Base-by-base conservation (phyloP, 2,329 filamentous ascomycete genomes). In the Knufia petricola region DNA sequence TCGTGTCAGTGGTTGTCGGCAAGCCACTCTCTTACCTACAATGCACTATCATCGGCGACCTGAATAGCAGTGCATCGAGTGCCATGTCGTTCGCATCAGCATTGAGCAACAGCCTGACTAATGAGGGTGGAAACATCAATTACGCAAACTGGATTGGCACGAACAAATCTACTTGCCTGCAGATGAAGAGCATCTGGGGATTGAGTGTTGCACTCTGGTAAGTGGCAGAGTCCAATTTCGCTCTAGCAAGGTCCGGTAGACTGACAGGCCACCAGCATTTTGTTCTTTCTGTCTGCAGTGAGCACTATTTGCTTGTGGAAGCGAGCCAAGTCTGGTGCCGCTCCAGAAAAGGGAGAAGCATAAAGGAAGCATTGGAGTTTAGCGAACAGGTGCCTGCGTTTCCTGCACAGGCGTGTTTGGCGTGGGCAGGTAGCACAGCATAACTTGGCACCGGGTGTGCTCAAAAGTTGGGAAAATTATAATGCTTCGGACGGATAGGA, bases 141-240 rank as follows among this genome's bases (percentile, higher is more conserved):
- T 69, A 79, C 51, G 60, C 61, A 12, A 65, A 70, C 49, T 82
- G 77, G 76, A 76, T 78, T 38, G 77, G 76, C n/a, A 72, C 75
- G 7, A 79, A 72, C 10, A 76, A 73, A 62, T 61, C 76, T 15
- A 84, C 85, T 48, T 95, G 89, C 70, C 80, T 82, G 60, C 81
- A 92, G 71, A 81, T 88, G 64, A 94, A 94, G 74, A 79, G 84
- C 13, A 78, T 92, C 56, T 95, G 88, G 89, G 88, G 87, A 1
- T 67, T 95, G 52, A 78, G 80, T 64, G 89, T 95, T 65, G 81
- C 81, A 3, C 75, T 94, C 43, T 87, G 76, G 76, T 79, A 62
- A 61, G 73, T 71, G 41, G n/a, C n/a, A n/a, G n/a, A n/a, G n/a
- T n/a, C n/a, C n/a, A n/a, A n/a, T n/a, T n/a, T 7, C 6, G 21